Conservation (phyloP, 2,329 filamentous ascomycete species). For the Colletotrichum agaves region DNA sequence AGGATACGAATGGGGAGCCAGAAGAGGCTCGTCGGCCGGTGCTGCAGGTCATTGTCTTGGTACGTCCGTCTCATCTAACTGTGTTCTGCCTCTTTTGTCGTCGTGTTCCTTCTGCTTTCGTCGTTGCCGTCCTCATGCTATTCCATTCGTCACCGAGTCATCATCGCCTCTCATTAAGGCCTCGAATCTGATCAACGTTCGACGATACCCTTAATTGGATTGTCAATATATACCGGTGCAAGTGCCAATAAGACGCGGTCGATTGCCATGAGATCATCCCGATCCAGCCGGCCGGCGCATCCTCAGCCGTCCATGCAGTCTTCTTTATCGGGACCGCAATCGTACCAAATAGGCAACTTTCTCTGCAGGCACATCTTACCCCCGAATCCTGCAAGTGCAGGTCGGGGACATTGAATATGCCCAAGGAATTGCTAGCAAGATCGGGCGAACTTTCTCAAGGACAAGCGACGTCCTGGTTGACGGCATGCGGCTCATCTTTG, state of each 20-base stretch:
- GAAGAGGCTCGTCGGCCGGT: conserved; percentile 52
- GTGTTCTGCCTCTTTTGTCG: not conserved
- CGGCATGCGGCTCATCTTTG: not conserved
- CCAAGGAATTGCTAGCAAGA: too few relatives aligned
- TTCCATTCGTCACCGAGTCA: not conserved
- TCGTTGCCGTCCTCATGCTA: not conserved
- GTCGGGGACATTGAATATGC: not conserved
- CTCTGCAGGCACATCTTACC: conserved; percentile 15
- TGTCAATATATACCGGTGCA: not conserved
- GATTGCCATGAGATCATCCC: not conserved
- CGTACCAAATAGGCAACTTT: conserved; percentile 25
- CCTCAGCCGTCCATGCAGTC: conserved; percentile 25
- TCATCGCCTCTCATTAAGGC: not conserved
- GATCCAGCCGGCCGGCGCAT: conserved; percentile 21
- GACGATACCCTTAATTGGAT: conserved; percentile 33
- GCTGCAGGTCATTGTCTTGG: conserved; percentile 80
- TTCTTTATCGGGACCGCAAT: conserved; percentile 15
- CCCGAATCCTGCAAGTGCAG: conserved; percentile 19
- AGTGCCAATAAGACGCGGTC: not conserved
- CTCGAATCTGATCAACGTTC: not conserved
- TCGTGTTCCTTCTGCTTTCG: not conserved
- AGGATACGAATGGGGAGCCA: conserved; percentile 29
- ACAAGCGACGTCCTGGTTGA: not conserved
- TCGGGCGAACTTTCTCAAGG: not conserved
- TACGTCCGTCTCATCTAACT: conserved; percentile 56